Percentiles rank a stretch among this genome's conserved stretches.
Evolutionary conservation across 1,139 yeast species (phyloP).

Genomic region (Kodamaea sp.): DNA sequence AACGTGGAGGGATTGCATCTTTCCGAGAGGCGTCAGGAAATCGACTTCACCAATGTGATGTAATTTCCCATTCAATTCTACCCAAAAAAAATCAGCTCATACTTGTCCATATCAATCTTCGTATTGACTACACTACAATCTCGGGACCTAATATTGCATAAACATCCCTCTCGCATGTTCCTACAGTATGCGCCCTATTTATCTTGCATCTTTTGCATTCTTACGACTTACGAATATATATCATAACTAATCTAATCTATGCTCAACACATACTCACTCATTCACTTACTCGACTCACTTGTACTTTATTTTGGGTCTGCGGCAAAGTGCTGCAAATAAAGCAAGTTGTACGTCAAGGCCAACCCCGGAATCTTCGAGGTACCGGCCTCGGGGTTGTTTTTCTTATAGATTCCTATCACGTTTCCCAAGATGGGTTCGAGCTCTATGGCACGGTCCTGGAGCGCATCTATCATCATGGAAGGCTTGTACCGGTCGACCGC

Average conservation of each 20-base stretch:
- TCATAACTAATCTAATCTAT: too few relatives aligned
- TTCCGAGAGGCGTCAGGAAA: constrained; percentile 1
- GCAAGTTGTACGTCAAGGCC: constrained; percentile 33
- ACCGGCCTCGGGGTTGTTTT: constrained; percentile 10
- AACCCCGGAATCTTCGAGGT: constrained; percentile 21
- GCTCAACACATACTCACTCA: too few relatives aligned
- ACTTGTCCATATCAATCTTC: too few relatives aligned
- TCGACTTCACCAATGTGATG: constrained; percentile 9
- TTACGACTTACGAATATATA: too few relatives aligned
- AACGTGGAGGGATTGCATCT: constrained; percentile 3
- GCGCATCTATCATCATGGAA: constrained; percentile 71
- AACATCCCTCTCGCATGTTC: too few relatives aligned
- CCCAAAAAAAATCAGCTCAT: too few relatives aligned
- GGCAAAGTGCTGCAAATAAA: constrained; percentile 12
- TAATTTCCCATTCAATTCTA: too few relatives aligned
- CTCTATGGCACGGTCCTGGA: constrained; percentile 72
- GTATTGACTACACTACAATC: too few relatives aligned
- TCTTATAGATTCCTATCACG: constrained; percentile 18
- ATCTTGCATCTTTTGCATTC: neutral
- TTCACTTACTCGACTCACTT: neutral
- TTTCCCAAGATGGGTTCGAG: constrained; percentile 51
- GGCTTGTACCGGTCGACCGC: constrained; percentile 40
- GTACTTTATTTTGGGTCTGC: neutral
- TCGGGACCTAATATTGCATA: too few relatives aligned
- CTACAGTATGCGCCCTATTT: too few relatives aligned